Percentiles rank a stretch among this genome's conserved stretches.
phyloP scores from a whole-genome alignment of 352 stramenopile genomes.

The Phytopythium aichiense region DNA sequence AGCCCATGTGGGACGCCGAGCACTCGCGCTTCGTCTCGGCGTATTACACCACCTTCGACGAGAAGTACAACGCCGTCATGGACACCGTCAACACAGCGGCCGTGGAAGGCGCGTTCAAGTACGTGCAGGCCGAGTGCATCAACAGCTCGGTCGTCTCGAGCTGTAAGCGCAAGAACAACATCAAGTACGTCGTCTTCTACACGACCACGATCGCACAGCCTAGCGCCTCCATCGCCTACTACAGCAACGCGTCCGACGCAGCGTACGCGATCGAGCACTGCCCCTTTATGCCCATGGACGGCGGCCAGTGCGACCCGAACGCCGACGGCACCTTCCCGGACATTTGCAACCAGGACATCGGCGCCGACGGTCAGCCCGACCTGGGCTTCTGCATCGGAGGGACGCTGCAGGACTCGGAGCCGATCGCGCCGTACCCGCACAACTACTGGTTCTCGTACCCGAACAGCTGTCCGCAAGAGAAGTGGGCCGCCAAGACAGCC shows the following conservation, averaged over 20 bases:
- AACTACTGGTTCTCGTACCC: slow-evolving; percentile 84
- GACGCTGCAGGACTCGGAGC: slow-evolving; percentile 36
- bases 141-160: slow-evolving; percentile 29
- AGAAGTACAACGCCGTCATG: slow-evolving; percentile 32
- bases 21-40: slow-evolving; percentile 25
- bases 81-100: slow-evolving; percentile 52
- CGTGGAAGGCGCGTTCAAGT: slow-evolving; percentile 55
- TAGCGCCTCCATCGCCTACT: slow-evolving; percentile 30
- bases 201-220: slow-evolving; percentile 49
- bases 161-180: slow-evolving; percentile 52
- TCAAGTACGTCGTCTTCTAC: slow-evolving; percentile 63
- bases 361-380: slow-evolving; percentile 31
- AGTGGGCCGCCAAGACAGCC: slow-evolving; percentile 40
- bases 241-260: slow-evolving; percentile 23
- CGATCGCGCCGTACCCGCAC: slow-evolving; percentile 61
- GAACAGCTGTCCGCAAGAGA: slow-evolving; percentile 48
- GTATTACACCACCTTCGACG: slow-evolving; percentile 37
- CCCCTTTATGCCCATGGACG: slow-evolving; percentile 56
- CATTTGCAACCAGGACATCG: slow-evolving; percentile 50
- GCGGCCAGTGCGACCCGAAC: slow-evolving; percentile 44
- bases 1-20: slow-evolving; percentile 9
- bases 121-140: slow-evolving; percentile 61
- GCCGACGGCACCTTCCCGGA: slow-evolving; percentile 30
- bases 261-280: slow-evolving; percentile 39
- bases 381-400: slow-evolving; percentile 48